Evolutionary conservation across 768 basidiomycete species (phyloP).

Genomic region (Tulasnella sp.): DNA sequence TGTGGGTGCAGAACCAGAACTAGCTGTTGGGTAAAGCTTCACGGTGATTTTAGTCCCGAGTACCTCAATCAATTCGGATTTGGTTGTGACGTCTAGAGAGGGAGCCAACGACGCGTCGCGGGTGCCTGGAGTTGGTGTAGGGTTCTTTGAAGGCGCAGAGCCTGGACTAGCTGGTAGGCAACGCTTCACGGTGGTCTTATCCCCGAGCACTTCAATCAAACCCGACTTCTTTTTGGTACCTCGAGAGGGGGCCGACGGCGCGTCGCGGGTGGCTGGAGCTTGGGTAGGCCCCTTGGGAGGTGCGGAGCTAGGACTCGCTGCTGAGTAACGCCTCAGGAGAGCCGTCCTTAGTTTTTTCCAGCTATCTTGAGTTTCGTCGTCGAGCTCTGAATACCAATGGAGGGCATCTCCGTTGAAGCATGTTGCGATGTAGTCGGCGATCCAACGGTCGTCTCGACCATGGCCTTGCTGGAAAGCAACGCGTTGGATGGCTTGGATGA

Average conservation of each 20-base stretch:
- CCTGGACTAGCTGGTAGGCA: not conserved
- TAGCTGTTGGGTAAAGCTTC: not conserved
- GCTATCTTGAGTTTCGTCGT: not conserved
- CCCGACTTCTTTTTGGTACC: not conserved
- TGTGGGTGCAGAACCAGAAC: not conserved
- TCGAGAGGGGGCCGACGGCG: no score
- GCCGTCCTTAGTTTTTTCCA: not conserved
- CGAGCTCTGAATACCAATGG: not conserved
- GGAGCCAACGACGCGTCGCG: no score
- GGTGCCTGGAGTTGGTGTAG: no score
- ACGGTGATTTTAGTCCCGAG: not conserved
- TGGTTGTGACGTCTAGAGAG: no score
- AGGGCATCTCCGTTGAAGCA: constrained; percentile 2
- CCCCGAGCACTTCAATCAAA: not conserved
- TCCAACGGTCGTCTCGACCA: not conserved
- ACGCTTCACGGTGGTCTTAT: not conserved
- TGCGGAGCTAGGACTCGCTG: no score
- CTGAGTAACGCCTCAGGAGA: not conserved
- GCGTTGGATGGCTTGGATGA: not conserved
- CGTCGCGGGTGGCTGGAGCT: no score
- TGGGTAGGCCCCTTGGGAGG: no score
- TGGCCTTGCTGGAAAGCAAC: not conserved
- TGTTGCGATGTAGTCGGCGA: not conserved
- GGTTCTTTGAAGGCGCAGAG: no score
- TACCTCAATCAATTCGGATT: not conserved